Evolutionary conservation across 1,284 basidiomycete genomes (phyloP).

Genomic region (Austroboletus niveus): DNA sequence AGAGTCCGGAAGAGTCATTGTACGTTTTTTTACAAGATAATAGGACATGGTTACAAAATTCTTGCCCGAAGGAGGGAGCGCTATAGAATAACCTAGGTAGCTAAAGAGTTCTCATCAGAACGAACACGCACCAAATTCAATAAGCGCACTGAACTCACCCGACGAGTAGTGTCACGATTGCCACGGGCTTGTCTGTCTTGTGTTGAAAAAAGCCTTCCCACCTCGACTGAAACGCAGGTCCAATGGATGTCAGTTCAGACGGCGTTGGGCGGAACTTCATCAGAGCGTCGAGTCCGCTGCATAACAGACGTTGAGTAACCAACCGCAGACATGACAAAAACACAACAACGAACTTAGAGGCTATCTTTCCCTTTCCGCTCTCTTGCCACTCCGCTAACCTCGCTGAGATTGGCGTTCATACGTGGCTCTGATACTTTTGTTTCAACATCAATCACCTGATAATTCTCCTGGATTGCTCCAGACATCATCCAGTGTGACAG

Average conservation of each 20-base stretch:
- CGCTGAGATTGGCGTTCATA: constrained; percentile 26
- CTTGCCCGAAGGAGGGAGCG: not conserved
- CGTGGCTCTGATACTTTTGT: not conserved
- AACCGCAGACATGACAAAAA: not conserved
- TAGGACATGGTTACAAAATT: not conserved
- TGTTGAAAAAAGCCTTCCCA: not conserved
- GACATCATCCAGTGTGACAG: constrained; percentile 43
- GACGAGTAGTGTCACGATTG: not conserved
- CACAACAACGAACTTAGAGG: constrained; percentile 40
- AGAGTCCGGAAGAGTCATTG: not conserved
- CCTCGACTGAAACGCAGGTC: not conserved
- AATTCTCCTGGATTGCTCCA: constrained; percentile 36
- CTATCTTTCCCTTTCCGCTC: constrained; percentile 45
- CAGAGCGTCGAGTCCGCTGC: not conserved
- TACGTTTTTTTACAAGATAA: not conserved
- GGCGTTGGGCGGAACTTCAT: not conserved
- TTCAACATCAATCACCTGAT: constrained; percentile 25
- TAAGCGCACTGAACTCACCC: not conserved
- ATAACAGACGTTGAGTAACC: not conserved
- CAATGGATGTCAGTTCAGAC: not conserved
- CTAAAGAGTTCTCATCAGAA: not conserved
- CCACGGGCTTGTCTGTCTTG: not conserved
- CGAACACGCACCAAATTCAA: too few species aligned
- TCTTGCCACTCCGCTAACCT: constrained; percentile 41
- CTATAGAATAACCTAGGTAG: not conserved